Percentiles rank a stretch among this genome's conserved stretches.
Conservation (phyloP, 371 early-diverging fungal genomes). For the Gilbertella persicaria region DNA sequence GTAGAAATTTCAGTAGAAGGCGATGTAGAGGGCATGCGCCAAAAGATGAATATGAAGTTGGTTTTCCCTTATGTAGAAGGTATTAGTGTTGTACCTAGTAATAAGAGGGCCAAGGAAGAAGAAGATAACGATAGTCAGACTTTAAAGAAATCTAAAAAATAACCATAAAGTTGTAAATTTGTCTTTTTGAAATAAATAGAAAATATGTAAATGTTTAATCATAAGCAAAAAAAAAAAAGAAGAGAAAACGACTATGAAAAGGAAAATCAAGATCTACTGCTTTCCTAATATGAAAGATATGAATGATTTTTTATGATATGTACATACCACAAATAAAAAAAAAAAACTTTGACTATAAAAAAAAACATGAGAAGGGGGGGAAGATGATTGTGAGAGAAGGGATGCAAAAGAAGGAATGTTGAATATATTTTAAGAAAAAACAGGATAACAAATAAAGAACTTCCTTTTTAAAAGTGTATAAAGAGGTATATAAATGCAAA, state of each 20-base stretch:
- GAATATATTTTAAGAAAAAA: constrained; percentile 11
- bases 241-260: no score
- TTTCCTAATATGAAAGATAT: constrained; percentile 1
- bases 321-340: neutral
- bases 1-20: constrained; percentile 82
- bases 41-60: constrained; percentile 68
- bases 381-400: neutral
- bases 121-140: neutral
- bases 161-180: no score
- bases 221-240: no score
- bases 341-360: no score
- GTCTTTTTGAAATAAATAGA: no score
- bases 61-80: constrained; percentile 56
- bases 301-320: constrained; percentile 1
- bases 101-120: constrained; percentile 10
- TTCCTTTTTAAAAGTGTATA: neutral
- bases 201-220: no score
- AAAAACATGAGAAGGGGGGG: neutral
- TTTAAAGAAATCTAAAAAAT: constrained; percentile 8
- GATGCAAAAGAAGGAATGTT: constrained; percentile 17
- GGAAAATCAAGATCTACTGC: no score
- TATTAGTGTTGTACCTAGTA: constrained; percentile 8
- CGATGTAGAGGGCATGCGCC: constrained; percentile 67
- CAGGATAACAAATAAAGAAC: constrained; percentile 3
- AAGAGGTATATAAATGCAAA: neutral